Base-by-base conservation (phyloP, 1,139 yeast genomes). In the Zygoascus meyerae region DNA sequence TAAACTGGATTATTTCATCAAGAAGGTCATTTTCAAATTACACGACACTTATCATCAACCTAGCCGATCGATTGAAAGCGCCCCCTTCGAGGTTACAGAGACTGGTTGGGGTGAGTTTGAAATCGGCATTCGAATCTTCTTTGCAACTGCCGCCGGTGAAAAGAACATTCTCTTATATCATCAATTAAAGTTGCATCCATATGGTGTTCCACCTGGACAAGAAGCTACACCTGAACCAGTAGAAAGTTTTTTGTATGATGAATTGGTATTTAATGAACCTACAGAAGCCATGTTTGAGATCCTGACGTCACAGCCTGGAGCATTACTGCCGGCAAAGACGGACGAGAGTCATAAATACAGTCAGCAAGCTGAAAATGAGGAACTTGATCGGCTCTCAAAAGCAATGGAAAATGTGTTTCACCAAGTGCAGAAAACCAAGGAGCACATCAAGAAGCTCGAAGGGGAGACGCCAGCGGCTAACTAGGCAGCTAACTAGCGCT, bases 61-160 rank as follows among this genome's bases (percentile, higher is more conserved):
- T 1, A 79, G 89, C 14, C 70, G 99, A 49, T 75, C 94, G 1
- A 74, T 92, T 6, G 98, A 92, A 54, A 66, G 74, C 31, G 97
- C 97, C 2, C 98, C 98, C 0, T 92, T 85, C 59, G 95, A 90
- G 63, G 90, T 92, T 11, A 86, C 96, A 1, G 99, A 94, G 62
- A 86, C 97, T 0, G 99, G 99, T 0, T 92, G 99, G 99, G 99
- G 99, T 52, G 99, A 92, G 65, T 92, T 92, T 67, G 99, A 92
- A 61, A 85, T 94, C 52, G 79, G 85, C 35, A 82, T 92, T 48
- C 86, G 90, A 64, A 78, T 92, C 31, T 90, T 83, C 65, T 92
- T 92, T 66, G 84, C 83, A 39, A 75, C 83, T 21, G 95, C 87
- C 31, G 83, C 95, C 14, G 83, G 83, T 57, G 99, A 94, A 63